A percentile compares a stretch with the other conserved stretches of the same genome.
Conservation (phyloP, 2,329 filamentous ascomycete genomes). For the Beauveria varroae region DNA sequence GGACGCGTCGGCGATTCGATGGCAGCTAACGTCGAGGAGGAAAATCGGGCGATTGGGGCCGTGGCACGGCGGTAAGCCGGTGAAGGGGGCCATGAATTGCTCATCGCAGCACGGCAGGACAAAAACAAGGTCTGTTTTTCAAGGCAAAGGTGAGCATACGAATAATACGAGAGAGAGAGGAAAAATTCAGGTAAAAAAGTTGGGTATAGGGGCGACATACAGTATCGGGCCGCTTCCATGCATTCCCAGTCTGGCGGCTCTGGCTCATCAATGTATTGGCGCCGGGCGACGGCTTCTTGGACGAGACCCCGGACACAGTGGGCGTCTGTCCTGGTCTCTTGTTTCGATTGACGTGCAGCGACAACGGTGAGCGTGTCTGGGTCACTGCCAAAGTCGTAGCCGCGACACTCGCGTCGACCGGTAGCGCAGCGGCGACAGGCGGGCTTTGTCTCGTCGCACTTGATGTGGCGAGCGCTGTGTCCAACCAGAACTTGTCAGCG, state of each 20-base stretch:
- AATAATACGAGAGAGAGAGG: not conserved
- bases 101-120: not conserved
- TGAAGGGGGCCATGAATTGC: not conserved
- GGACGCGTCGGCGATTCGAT: not conserved
- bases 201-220: not conserved
- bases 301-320: not conserved
- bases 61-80: not conserved
- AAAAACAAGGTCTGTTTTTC: not conserved
- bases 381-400: not conserved
- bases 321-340: not conserved
- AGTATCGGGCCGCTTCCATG: slow-evolving; percentile 1
- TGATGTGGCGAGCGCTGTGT: not conserved
- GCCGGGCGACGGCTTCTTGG: not conserved
- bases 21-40: slow-evolving; percentile 3
- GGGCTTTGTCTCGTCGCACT: not conserved
- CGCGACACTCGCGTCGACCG: not conserved
- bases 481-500: not conserved
- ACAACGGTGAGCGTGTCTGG: not conserved
- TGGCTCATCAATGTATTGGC: not conserved
- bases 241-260: not conserved
- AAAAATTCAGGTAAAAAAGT: too few species aligned
- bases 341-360: not conserved
- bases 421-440: not conserved
- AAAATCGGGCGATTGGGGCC: not conserved
- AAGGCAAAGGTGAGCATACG: not conserved